Evolutionary conservation across 495 filamentous ascomycete species (phyloP), one percentile per base, ranked within the genome.

Genomic region (Penicillium ucsense): DNA sequence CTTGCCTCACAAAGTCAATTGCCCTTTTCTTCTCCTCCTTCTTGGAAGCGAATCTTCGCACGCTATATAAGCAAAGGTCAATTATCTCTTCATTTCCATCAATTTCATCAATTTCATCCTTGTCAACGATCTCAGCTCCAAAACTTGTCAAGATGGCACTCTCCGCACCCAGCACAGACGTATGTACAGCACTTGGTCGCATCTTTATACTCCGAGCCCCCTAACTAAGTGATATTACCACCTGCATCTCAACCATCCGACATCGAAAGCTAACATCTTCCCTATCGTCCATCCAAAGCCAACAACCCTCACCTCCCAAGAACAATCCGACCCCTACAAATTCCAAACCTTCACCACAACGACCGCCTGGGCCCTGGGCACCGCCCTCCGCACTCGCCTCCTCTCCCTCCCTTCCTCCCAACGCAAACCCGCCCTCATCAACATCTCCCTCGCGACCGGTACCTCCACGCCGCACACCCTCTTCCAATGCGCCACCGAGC

Each of bases 311-410:
- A 63, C 73, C 36, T 52, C 64, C 34, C 67, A 67, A 50, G 80
- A 84, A 64, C 56, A 65, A 48, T 66, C 62, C 55, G 31, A 53
- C 31, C 64, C 72, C 4, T 71, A 84, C 49, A 62, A 71, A 37
- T 78, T 89, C 57, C 57, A 67, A 34, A 61, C 71, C 47, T 89
- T 90, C 70, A 86, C 82, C 27, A 58, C 76, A 12, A 65, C 70
- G 27, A 81, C 82, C 38, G 86, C 85, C 45, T 87, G 77, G 78
- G 62, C 71, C 8, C 74, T 89, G 29, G 85, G 84, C 40, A 71
- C 66, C 38, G 73, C 77, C 20, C 75, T 89, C 9, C 80, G 82
- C 45, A 69, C 68, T 8, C 78, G 81, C 7, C 75, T 88, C 20
- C 67, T 79, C 42, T 61, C 73, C 20, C 70, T 82, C 31, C 62